Percentiles rank a stretch among this genome's conserved stretches.
phyloP scores from a whole-genome alignment of 2,329 filamentous ascomycete genomes.

The Alternaria conjuncta region DNA sequence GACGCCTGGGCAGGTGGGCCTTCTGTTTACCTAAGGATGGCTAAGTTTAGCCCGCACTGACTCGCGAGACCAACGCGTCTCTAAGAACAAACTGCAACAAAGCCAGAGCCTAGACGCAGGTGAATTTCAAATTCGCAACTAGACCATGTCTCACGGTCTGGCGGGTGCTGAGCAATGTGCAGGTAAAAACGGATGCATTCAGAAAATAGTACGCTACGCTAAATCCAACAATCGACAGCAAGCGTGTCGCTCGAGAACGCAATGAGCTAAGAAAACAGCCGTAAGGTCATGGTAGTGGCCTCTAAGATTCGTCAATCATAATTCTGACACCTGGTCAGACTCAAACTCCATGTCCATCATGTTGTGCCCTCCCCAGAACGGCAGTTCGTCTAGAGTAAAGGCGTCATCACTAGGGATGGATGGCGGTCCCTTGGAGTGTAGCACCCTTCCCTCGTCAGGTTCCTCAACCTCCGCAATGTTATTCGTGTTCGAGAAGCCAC shows the following conservation, averaged over 20 bases:
- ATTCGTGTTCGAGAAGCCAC: constrained; percentile 45
- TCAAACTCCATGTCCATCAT: constrained; percentile 37
- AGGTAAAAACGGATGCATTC: constrained; percentile 9
- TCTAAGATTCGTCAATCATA: neutral
- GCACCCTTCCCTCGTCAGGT: constrained; percentile 39
- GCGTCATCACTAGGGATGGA: constrained; percentile 49
- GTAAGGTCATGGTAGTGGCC: neutral
- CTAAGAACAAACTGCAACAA: constrained; percentile 1
- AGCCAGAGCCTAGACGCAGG: neutral
- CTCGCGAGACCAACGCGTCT: neutral
- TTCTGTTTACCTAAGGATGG: constrained; percentile 20
- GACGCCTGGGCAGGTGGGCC: constrained; percentile 1
- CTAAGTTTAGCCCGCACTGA: constrained; percentile 13
- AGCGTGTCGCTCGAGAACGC: constrained; percentile 10
- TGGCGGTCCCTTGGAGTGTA: constrained; percentile 42
- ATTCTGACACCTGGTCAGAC: constrained; percentile 21
- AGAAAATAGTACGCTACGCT: constrained; percentile 1
- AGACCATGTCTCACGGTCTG: neutral
- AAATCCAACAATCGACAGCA: neutral
- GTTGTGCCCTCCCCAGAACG: constrained; percentile 44
- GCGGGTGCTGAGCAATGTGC: constrained; percentile 2
- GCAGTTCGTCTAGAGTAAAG: constrained; percentile 47
- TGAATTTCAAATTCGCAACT: neutral
- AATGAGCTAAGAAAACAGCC: neutral
- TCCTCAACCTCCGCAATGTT: constrained; percentile 49